Base-by-base conservation (phyloP, 1,139 yeast species). In the Suhomyces guaymorum region DNA sequence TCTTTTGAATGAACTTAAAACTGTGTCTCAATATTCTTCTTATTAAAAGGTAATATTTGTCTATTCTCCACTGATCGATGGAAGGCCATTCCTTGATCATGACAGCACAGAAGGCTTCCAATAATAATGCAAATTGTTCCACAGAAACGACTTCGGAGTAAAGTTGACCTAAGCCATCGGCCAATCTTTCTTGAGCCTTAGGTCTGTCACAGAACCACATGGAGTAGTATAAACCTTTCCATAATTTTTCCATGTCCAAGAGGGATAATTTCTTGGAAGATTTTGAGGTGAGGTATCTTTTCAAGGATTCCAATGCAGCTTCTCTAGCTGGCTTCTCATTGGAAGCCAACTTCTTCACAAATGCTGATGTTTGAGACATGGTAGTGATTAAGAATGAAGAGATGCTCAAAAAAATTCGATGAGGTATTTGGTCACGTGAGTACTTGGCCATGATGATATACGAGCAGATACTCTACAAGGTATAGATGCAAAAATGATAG, bases 161-260 rank as follows among this genome's bases (percentile, higher is more conserved):
- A 31, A 92, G 65, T 32, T 63, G 70, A 0, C 94, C 95, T 43
- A 92, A 66, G 32, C 78, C 79, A 35, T 73, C 78, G 3, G 96
- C 95, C 28, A 92, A 68, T 40, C 82, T 67, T 58, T 89, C 96
- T 61, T 92, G 98, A 18, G 96, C 94, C 48, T 82, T 73, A 19
- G 96, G 95, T 51, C 94, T 78, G 61, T 92, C 98, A 55, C 95
- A 78, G 61, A 84, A 88, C 98, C 98, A 92, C 96, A 92, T 87
- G 18, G 88, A 80, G 57, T 73, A 92, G 61, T 83, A 92, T 32
- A 92, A 70, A 7, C 97, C 98, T 61, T 86, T 88, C 97, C 97
- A 92, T 40, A 92, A 67, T 58, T 90, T 89, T 48, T 84, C 84
- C 48, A 80, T 70, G 43, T 90, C 96, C 28, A 66, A 50, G 23